phyloP scores from a whole-genome alignment of 2,329 filamentous ascomycete genomes.

The Clathrospora elynae region DNA sequence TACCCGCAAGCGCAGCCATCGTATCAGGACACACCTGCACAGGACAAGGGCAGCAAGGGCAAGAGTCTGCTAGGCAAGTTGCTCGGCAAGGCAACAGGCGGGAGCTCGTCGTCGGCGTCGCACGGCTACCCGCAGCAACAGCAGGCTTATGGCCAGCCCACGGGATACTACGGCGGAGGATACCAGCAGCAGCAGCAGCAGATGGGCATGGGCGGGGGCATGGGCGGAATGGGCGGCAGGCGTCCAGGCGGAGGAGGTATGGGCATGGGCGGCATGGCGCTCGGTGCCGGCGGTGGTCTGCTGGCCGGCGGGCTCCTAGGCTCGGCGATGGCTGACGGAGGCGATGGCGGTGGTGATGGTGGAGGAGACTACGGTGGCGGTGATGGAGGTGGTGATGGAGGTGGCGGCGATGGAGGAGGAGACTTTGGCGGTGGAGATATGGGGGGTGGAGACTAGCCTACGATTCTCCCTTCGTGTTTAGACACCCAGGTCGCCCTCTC shows the following conservation, averaged over 20 bases:
- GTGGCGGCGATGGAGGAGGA: conserved; percentile 32
- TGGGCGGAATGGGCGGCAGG: conserved; percentile 18
- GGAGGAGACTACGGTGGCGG: conserved; percentile 30
- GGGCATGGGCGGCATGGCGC: conserved; percentile 73
- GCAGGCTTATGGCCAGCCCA: conserved; percentile 31
- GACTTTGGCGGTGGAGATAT: conserved; percentile 4
- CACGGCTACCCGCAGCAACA: conserved; percentile 41
- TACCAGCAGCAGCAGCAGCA: conserved; percentile 47
- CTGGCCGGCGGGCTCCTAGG: conserved; percentile 76
- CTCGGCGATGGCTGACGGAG: conserved; percentile 62
- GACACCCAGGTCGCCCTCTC: conserved; percentile 1
- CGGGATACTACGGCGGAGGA: conserved; percentile 20
- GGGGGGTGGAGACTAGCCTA: conserved; percentile 27
- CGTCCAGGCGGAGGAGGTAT: conserved; percentile 56
- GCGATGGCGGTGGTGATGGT: conserved; percentile 32
- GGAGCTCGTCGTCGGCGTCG: conserved; percentile 51
- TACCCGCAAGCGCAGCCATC: conserved; percentile 15
- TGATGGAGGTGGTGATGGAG: conserved; percentile 30
- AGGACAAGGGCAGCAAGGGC: conserved; percentile 46
- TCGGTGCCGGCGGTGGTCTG: conserved; percentile 81
- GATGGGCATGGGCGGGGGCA: conserved; percentile 51
- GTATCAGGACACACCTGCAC: conserved; percentile 14
- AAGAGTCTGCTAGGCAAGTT: conserved; percentile 59
- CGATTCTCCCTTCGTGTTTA: neutral
- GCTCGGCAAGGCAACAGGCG: conserved; percentile 51